Conservation (phyloP, 345 rosid genomes). For the Carallia brachiata region DNA sequence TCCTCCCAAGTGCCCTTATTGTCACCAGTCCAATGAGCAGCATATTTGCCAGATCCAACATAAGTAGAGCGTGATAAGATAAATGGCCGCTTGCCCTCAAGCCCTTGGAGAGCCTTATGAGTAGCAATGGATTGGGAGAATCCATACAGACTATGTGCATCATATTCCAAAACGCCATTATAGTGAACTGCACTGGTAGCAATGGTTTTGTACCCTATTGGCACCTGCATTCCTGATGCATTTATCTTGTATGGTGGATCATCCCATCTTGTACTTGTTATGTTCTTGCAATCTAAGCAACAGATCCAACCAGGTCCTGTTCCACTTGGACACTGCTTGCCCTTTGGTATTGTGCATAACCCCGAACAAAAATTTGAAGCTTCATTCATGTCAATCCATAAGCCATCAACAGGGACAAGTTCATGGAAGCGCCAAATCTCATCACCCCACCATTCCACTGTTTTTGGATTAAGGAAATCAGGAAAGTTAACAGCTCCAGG, state of each 20-base stretch:
- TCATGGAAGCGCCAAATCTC: constrained; percentile 86
- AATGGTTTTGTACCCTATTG: constrained; percentile 85
- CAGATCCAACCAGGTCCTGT: constrained; percentile 93
- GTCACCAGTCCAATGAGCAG: constrained; percentile 98
- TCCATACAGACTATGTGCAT: constrained; percentile 91
- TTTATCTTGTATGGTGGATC: constrained; percentile 96
- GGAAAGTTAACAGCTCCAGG: constrained; percentile 96
- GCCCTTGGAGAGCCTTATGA: constrained; percentile 69
- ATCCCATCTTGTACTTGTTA: constrained; percentile 84
- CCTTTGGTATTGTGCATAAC: constrained; percentile 63
- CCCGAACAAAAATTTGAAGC: constrained; percentile 91
- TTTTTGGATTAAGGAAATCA: constrained; percentile 92
- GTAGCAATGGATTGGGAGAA: constrained; percentile 89
- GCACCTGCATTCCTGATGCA: constrained; percentile 69
- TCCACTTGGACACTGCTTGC: constrained; percentile 67
- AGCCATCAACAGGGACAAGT: constrained; percentile 83
- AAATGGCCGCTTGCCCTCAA: constrained; percentile 88
- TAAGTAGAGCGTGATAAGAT: constrained; percentile 78
- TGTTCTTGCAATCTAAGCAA: constrained; percentile 97
- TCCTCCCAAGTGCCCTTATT: constrained; percentile 92
- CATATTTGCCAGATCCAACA: constrained; percentile 87
- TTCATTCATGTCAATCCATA: constrained; percentile 98
- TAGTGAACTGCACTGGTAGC: constrained; percentile 93
- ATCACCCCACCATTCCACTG: constrained; percentile 90
- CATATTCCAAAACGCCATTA: constrained; percentile 85